Evolutionary conservation across 2,329 filamentous ascomycete species (phyloP), one percentile per base, ranked within the genome.

Genomic region (Dactylellina sp.): DNA sequence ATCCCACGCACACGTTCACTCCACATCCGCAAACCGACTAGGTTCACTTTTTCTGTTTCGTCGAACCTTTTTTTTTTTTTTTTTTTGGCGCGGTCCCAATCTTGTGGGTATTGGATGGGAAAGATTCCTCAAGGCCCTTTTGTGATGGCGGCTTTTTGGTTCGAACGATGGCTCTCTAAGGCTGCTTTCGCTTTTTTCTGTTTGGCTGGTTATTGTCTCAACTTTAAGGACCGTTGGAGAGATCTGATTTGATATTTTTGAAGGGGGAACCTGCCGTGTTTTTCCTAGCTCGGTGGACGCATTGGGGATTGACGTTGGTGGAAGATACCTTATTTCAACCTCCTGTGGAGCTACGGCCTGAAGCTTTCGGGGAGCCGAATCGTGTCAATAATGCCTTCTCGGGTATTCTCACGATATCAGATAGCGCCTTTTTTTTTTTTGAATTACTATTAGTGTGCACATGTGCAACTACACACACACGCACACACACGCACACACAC

Each of bases 321-420:
- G 55, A 16, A 46, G 46, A 42, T 61, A 74, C 70, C 70, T 74
- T 74, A 74, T 74, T 74, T 74, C 70, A 74, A 74, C 70, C 70
- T 74, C 70, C 42, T 52, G 40, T 35, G 60, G 20, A 46, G 46
- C 52, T 61, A 9, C 28, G 28, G 28, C 28, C 28, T 4, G 18
- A 55, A 12, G 60, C 49, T 11, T 24, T 47, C n/a, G n/a, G n/a
- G n/a, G n/a, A n/a, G n/a, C n/a, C n/a, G n/a, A n/a, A n/a, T n/a
- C n/a, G n/a, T n/a, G n/a, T n/a, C n/a, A n/a, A n/a, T n/a, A n/a
- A n/a, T n/a, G n/a, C n/a, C n/a, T n/a, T n/a, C n/a, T n/a, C n/a
- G n/a, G n/a, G n/a, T n/a, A n/a, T n/a, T n/a, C n/a, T n/a, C n/a
- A n/a, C n/a, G n/a, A n/a, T n/a, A n/a, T n/a, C n/a, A n/a, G n/a